These are phyloP conservation scores for Chlorella sp. DNA, from an alignment of 139 green algal genomes.

Conservation along the genomic window DNA sequence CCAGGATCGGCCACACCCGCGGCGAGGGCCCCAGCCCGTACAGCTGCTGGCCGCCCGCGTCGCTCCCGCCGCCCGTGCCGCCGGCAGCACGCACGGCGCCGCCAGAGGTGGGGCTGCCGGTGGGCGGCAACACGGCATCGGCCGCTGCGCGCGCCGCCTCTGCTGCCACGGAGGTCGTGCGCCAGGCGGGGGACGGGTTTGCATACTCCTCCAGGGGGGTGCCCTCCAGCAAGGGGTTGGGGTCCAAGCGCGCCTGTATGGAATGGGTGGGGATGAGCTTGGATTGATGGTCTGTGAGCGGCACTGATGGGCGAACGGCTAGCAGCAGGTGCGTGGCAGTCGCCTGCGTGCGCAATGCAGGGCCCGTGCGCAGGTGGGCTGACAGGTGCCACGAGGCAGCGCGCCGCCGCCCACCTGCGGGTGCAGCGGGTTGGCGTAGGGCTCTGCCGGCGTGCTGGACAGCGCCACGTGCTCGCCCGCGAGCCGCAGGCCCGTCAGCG, in stretches of 20 bases:
- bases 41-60: not conserved
- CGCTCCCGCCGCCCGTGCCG: not conserved
- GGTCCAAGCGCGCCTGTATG: too few relatives aligned
- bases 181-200: slow-evolving; percentile 13
- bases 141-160: not conserved
- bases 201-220: slow-evolving; percentile 16
- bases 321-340: too few relatives aligned
- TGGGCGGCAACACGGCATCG: not conserved
- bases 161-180: not conserved
- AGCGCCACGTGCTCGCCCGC: slow-evolving; percentile 21
- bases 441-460: slow-evolving; percentile 8
- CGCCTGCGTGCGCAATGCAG: not conserved
- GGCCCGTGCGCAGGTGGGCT: too few relatives aligned
- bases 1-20: slow-evolving; percentile 46
- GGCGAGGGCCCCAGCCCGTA: slow-evolving; percentile 39
- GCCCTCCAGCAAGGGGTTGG: slow-evolving; percentile 4
- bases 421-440: slow-evolving; percentile 29
- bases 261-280: too few relatives aligned
- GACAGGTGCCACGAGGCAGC: too few relatives aligned
- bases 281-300: too few relatives aligned
- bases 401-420: too few relatives aligned
- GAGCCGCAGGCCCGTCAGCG: slow-evolving; percentile 58
- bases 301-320: too few relatives aligned
- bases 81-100: not conserved
- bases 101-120: too few relatives aligned